Evolutionary conservation across 768 basidiomycete genomes (phyloP), one percentile per base, ranked within the genome.

Genomic region (Amanita rubescens): DNA sequence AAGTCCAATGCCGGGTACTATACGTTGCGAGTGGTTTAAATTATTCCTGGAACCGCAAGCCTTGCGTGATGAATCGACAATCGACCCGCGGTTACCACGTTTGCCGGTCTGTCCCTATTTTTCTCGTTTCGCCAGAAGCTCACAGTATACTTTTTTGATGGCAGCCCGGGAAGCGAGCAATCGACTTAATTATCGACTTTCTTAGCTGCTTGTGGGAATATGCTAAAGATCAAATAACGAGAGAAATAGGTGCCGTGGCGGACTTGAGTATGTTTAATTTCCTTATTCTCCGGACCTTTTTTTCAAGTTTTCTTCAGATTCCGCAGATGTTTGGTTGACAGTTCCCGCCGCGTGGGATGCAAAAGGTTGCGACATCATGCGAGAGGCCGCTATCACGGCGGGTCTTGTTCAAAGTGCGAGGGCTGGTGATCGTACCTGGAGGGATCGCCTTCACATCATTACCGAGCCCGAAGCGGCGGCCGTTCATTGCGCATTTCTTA

Each of bases 301-400:
- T 6, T 50, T 54, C 15, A 49, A 55, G 32, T 41, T 50, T 33
- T 51, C 43, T 51, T 39, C 39, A 92, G 91, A 89, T 64, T 75
- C 84, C 37, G 90, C 89, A 53, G 87, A 90, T 60, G 87, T 93
- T 5, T 86, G 87, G 76, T 69, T 94, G 53, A 92, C 88, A 2
- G 90, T 92, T 3, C 91, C 91, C 51, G 91, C 91, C 12, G 91
- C 90, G 17, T 94, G 90, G 91, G 90, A 94, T 64, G 89, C 85
- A 1, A 83, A 76, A 57, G 90, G 89, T 0, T 90, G 87, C 61
- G 84, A 85, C 55, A 77, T 91, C 59, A 93, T 93, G 91, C 78
- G 90, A 19, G 84, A 84, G 47, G 87, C 88, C 39, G 90, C 91
- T 14, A 86, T 94, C 55, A 72, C 75, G 20, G 90, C 90, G 5